phyloP scores from a whole-genome alignment of 306 rosid species.

The Prosopis cineraria region DNA sequence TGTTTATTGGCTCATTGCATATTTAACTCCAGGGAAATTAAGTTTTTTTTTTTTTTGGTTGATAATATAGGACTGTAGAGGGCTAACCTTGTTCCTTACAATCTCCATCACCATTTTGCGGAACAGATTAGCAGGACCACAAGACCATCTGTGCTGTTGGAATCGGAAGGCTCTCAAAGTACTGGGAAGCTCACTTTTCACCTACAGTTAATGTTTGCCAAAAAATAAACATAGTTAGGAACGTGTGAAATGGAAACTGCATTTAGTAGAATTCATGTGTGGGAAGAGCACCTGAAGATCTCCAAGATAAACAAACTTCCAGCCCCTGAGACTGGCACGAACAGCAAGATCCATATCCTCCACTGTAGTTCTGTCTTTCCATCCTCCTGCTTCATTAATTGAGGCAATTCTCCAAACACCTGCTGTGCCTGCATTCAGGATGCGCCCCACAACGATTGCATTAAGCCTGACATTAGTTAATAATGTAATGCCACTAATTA shows the following conservation, averaged over 20 bases:
- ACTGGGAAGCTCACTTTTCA: constrained; percentile 92
- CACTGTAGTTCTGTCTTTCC: constrained; percentile 98
- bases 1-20: neutral
- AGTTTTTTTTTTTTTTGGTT: neutral
- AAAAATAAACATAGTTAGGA: neutral
- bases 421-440: constrained; percentile 73
- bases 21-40: neutral
- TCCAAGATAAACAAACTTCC: constrained; percentile 96
- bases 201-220: constrained; percentile 40
- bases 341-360: constrained; percentile 99
- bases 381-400: constrained; percentile 96
- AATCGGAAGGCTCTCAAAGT: constrained; percentile 91
- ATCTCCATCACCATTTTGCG: constrained; percentile 98
- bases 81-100: constrained; percentile 72
- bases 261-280: neutral
- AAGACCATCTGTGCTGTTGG: constrained; percentile 99
- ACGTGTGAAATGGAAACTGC: neutral
- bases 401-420: constrained; percentile 99
- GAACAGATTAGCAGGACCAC: constrained; percentile 98
- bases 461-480: neutral
- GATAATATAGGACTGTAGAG: neutral
- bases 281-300: constrained; percentile 74
- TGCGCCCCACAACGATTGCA: neutral
- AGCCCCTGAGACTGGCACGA: constrained; percentile 95
- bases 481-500: neutral